These are phyloP conservation scores for Suhomyces taliae DNA, from an alignment of 1,139 yeast species.

Conservation along the genomic window DNA sequence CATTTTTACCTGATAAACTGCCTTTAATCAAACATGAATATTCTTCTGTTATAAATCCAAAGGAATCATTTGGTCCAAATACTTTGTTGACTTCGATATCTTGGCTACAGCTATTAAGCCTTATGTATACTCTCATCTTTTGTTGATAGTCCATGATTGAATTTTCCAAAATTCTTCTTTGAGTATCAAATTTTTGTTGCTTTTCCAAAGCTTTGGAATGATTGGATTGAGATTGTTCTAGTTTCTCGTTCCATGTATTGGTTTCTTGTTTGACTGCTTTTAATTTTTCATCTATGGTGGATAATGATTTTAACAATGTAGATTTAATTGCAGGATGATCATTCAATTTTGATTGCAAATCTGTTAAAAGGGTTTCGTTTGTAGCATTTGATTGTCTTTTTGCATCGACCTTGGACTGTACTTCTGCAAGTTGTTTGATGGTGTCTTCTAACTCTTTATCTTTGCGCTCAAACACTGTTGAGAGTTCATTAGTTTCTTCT, in stretches of 20 bases:
- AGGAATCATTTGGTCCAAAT: conserved; percentile 11
- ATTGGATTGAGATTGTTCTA: conserved; percentile 6
- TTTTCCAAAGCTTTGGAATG: conserved; percentile 18
- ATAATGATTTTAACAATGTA: conserved; percentile 1
- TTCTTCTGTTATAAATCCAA: conserved; percentile 20
- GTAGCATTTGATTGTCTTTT: conserved; percentile 2
- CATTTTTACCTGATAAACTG: conserved; percentile 19
- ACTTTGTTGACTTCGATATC: conserved; percentile 21
- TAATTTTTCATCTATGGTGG: conserved; percentile 5
- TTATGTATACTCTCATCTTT: conserved; percentile 32
- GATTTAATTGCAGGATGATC: conserved; percentile 15
- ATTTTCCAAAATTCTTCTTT: conserved; percentile 48
- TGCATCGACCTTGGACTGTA: conserved; percentile 6
- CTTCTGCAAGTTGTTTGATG: conserved; percentile 4
- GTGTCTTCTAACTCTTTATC: conserved; percentile 12
- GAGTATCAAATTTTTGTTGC: conserved; percentile 23
- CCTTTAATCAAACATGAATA: conserved; percentile 20
- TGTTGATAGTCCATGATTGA: conserved; percentile 51
- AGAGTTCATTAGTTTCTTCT: conserved; percentile 18
- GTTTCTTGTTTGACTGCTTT: conserved; percentile 8
- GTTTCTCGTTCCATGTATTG: conserved; percentile 12
- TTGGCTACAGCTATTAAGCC: neutral
- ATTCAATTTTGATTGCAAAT: conserved; percentile 16
- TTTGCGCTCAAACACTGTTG: conserved; percentile 14
- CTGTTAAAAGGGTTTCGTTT: conserved; percentile 10